Evolutionary conservation across 2,329 filamentous ascomycete species (phyloP), one percentile per base, ranked within the genome.

Genomic region (Diaporthe vexans): DNA sequence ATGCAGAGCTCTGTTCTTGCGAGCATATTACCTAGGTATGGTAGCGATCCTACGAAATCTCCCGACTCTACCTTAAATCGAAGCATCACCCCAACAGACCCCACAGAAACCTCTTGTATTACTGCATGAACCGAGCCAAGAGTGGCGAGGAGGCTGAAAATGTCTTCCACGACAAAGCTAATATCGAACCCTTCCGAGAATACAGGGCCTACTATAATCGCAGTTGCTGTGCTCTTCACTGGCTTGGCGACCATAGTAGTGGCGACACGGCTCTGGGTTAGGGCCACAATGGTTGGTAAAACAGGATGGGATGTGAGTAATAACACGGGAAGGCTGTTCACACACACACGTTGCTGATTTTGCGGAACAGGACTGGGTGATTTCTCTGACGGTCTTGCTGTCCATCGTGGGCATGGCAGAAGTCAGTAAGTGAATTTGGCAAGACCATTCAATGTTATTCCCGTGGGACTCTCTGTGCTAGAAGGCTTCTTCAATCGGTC

Each of bases 251-350:
- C 24, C 24, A 37, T 67, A 13, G 37, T 17, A 33, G 63, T 67
- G n/a, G 46, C 63, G 8, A 35, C 9, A 26, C 29, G 63, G 19
- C 26, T 67, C 11, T 67, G 63, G 63, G 63, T 67, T 46, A 67
- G 63, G 24, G 63, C 63, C 46, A 67, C 63, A n/a, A 52, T 67
- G 46, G 63, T 67, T 13, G 63, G 63, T 13, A 67, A 52, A 37
- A 48, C 35, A 24, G 63, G 63, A 37, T 52, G 46, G 63, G 63
- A 67, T 13, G 63, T 67, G 24, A 52, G 63, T 67, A 24, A 4
- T n/a, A 15, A 17, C 7, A 52, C 24, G 21, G 29, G 19, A 21
- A 2, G 35, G 35, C 6, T n/a, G 3, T 10, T 7, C 1, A 7
- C 1, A 7, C 15, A 19, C 3, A 1, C 1, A 1, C 1, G 11